These are phyloP conservation scores for Exophiala sideris DNA, from an alignment of 2,329 filamentous ascomycete genomes.

Conservation along the genomic window DNA sequence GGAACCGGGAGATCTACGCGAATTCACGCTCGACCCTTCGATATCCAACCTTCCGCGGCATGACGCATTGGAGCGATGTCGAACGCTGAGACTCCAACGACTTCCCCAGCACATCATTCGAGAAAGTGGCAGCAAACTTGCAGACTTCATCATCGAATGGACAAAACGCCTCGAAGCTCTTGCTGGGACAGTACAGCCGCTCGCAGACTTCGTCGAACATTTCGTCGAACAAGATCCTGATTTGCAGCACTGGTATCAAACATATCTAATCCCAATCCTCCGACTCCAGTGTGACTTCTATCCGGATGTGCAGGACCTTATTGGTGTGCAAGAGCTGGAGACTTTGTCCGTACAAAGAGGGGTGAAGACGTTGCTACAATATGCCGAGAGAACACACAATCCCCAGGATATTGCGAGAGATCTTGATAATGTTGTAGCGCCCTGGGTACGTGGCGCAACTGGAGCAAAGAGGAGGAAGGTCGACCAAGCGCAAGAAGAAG, in stretches of 20 bases:
- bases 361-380: slow-evolving; percentile 53
- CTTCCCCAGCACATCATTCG: slow-evolving; percentile 8
- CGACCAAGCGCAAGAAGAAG: slow-evolving; percentile 31
- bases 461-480: slow-evolving; percentile 54
- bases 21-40: slow-evolving; percentile 40
- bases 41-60: slow-evolving; percentile 11
- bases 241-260: slow-evolving; percentile 59
- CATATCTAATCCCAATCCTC: slow-evolving; percentile 56
- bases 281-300: slow-evolving; percentile 63
- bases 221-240: slow-evolving; percentile 54
- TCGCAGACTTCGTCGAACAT: slow-evolving; percentile 55
- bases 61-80: slow-evolving; percentile 16
- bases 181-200: slow-evolving; percentile 55
- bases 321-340: slow-evolving; percentile 53
- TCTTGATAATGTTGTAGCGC: slow-evolving; percentile 56
- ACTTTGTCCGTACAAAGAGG: slow-evolving; percentile 50
- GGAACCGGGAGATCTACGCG: slow-evolving; percentile 12
- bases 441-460: slow-evolving; percentile 60
- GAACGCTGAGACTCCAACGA: slow-evolving; percentile 9
- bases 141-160: slow-evolving; percentile 58
- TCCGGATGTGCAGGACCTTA: slow-evolving; percentile 43
- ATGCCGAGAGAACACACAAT: slow-evolving; percentile 37
- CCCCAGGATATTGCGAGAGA: slow-evolving; percentile 46
- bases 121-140: slow-evolving; percentile 27
- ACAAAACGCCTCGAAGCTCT: slow-evolving; percentile 58